phyloP scores from a whole-genome alignment of 208 protist species.

The Trypanosoma cruzi region DNA sequence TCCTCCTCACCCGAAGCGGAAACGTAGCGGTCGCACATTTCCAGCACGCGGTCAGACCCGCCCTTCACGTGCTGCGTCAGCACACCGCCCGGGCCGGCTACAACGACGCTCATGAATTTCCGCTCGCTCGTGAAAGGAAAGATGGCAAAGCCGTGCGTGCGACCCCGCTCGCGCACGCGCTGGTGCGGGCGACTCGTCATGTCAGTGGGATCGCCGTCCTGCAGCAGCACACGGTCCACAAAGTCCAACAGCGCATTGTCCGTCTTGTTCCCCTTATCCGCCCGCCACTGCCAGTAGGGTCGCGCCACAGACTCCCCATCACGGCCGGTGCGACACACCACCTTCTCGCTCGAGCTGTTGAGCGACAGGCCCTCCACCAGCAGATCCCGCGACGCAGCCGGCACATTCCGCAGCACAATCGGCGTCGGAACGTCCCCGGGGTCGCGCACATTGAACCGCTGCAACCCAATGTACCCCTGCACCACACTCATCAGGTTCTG shows the following conservation, averaged over 20 bases:
- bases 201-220: constrained; percentile 29
- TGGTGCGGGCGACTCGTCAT: constrained; percentile 54
- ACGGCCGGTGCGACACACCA: constrained; percentile 36
- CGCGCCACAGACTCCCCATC: constrained; percentile 31
- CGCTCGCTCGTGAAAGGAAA: constrained; percentile 89
- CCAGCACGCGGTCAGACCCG: constrained; percentile 90
- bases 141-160: constrained; percentile 48
- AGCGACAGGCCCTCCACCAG: constrained; percentile 57
- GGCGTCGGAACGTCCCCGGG: constrained; percentile 56
- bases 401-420: constrained; percentile 30
- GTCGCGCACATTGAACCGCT: constrained; percentile 46
- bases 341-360: constrained; percentile 86
- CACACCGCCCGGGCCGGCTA: constrained; percentile 34
- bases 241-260: constrained; percentile 87
- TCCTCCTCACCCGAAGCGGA: constrained; percentile 51
- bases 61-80: constrained; percentile 90
- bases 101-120: constrained; percentile 89
- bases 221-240: constrained; percentile 52
- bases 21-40: constrained; percentile 71
- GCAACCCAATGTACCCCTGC: constrained; percentile 72
- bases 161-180: constrained; percentile 41
- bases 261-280: constrained; percentile 87
- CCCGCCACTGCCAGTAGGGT: constrained; percentile 63
- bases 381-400: constrained; percentile 8
- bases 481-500: constrained; percentile 98